Percentiles rank a stretch among this genome's conserved stretches.
Evolutionary conservation across 2,329 filamentous ascomycete species (phyloP).

Genomic region (Beauveria scarabaeidicola): DNA sequence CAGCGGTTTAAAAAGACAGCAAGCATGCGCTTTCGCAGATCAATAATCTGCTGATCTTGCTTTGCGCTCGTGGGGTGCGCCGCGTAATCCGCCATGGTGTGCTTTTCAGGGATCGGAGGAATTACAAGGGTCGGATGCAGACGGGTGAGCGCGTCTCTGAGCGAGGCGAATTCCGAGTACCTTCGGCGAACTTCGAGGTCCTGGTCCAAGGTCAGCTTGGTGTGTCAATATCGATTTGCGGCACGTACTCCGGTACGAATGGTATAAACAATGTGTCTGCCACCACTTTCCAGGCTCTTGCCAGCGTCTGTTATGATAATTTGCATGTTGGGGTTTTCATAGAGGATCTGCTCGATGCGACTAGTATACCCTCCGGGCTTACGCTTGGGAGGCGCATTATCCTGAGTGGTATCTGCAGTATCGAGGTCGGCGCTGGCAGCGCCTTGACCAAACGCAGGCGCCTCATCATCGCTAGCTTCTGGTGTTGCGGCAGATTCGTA

Average conservation of each 20-base stretch:
- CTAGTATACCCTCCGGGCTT: conserved; percentile 90
- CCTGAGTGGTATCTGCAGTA: conserved; percentile 36
- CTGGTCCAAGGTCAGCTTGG: conserved; percentile 36
- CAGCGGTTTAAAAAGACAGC: conserved; percentile 93
- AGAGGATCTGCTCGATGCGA: conserved; percentile 93
- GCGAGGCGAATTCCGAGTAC: conserved; percentile 92
- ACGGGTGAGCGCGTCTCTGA: conserved; percentile 79
- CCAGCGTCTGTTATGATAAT: conserved; percentile 92
- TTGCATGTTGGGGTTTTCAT: conserved; percentile 83
- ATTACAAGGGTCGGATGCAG: conserved; percentile 93
- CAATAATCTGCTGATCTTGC: conserved; percentile 94
- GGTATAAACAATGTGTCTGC: conserved; percentile 93
- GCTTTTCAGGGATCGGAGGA: conserved; percentile 96
- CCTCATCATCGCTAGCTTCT: conserved; percentile 59
- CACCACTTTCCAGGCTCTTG: conserved; percentile 87
- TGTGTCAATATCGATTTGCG: background rate
- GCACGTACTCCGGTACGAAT: conserved; percentile 79
- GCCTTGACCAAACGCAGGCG: conserved; percentile 32
- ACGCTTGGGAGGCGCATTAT: conserved; percentile 43
- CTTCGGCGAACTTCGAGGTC: conserved; percentile 90
- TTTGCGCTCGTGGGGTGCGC: conserved; percentile 97
- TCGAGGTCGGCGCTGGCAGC: conserved; percentile 31
- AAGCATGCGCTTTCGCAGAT: conserved; percentile 92
- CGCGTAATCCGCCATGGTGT: conserved; percentile 97
- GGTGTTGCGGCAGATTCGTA: conserved; percentile 63